Evolutionary conservation across 1,139 yeast genomes (phyloP).

Genomic region (Pneumocystis canis): DNA sequence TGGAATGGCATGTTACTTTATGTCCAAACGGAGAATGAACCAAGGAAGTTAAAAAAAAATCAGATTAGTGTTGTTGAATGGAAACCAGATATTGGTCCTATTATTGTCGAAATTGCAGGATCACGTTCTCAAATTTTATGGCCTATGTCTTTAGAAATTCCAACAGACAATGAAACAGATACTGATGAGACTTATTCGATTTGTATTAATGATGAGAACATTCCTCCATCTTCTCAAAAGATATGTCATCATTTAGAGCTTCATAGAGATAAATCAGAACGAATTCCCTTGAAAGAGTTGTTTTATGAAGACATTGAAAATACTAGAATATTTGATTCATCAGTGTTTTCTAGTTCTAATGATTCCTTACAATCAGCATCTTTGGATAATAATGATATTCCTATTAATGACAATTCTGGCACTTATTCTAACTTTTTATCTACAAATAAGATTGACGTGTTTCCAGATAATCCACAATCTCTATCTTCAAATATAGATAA

Average conservation of each 20-base stretch:
- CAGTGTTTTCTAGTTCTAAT: background rate
- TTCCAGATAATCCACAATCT: background rate
- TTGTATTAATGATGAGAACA: background rate
- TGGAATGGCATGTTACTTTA: slow-evolving; percentile 1
- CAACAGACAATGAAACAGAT: background rate
- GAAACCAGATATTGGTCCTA: background rate
- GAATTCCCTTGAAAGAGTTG: background rate
- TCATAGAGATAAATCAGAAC: background rate
- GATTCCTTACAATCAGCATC: background rate
- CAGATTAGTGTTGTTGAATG: background rate
- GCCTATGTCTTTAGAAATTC: background rate
- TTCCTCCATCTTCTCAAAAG: background rate
- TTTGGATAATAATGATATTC: background rate
- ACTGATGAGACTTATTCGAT: background rate
- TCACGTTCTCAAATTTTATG: background rate
- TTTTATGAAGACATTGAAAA: background rate
- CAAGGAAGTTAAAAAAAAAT: background rate
- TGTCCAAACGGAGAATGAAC: background rate
- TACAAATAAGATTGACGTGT: background rate
- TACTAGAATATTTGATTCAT: background rate
- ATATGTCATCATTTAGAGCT: background rate
- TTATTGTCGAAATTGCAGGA: slow-evolving; percentile 1
- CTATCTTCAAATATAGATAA: background rate
- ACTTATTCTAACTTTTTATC: background rate
- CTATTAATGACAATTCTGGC: background rate